A percentile compares a stretch with the other conserved stretches of the same genome.
Conservation (phyloP, 2,329 filamentous ascomycete genomes). For the Akanthomyces lecanii region DNA sequence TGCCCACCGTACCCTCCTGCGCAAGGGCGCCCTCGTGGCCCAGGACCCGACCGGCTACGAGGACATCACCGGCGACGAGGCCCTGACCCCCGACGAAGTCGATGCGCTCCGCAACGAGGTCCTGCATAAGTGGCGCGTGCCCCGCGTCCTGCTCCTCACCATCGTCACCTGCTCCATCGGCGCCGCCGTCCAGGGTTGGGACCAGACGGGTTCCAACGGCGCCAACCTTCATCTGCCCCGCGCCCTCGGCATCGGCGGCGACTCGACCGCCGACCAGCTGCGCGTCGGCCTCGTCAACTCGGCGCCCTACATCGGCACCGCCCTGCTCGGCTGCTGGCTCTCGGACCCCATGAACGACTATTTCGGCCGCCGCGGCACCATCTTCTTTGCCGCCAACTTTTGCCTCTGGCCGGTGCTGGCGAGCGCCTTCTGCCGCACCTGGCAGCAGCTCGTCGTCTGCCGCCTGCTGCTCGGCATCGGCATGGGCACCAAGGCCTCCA, state of each 20-base stretch:
- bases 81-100: conserved; percentile 57
- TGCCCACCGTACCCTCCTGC: conserved; percentile 55
- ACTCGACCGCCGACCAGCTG: conserved; percentile 35
- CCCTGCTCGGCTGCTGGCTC: conserved; percentile 57
- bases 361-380: conserved; percentile 46
- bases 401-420: conserved; percentile 66
- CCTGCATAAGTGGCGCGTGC: conserved; percentile 64
- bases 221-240: conserved; percentile 59
- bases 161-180: conserved; percentile 65
- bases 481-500: conserved; percentile 70
- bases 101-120: conserved; percentile 57
- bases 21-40: conserved; percentile 69
- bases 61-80: conserved; percentile 50
- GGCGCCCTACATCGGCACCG: conserved; percentile 47
- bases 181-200: conserved; percentile 67
- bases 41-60: conserved; percentile 63
- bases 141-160: conserved; percentile 59
- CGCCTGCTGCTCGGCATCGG: conserved; percentile 72
- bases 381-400: conserved; percentile 72
- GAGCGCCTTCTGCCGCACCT: conserved; percentile 66
- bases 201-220: conserved; percentile 61
- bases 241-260: conserved; percentile 42
- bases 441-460: conserved; percentile 66
- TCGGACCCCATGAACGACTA: conserved; percentile 56
- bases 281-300: conserved; percentile 67